Conservation (phyloP, 495 filamentous ascomycete species). For the Paragyromitra xinjiangensis region DNA sequence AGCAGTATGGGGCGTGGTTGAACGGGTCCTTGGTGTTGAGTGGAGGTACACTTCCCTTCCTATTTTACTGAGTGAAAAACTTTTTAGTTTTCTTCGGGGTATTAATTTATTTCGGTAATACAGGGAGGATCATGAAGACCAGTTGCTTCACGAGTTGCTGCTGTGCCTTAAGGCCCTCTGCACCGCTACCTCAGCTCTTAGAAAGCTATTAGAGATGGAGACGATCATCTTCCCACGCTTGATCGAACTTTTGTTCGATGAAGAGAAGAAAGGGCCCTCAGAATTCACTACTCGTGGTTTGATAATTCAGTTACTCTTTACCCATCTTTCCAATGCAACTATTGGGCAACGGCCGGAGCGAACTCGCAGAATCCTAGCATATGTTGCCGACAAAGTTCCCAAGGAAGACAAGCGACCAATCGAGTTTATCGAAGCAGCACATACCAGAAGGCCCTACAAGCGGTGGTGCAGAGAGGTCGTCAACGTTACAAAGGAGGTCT, state of each 20-base stretch:
- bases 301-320: conserved; percentile 85
- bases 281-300: conserved; percentile 93
- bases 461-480: conserved; percentile 93
- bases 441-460: conserved; percentile 84
- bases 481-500: conserved; percentile 95
- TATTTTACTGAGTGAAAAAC: neutral
- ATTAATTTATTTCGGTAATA: conserved; percentile 48
- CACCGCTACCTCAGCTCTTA: conserved; percentile 84
- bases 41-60: conserved; percentile 76
- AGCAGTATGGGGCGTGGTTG: conserved; percentile 83
- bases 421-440: conserved; percentile 87
- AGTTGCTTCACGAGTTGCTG: conserved; percentile 86
- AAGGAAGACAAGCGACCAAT: conserved; percentile 77
- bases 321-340: conserved; percentile 65
- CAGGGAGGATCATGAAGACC: conserved; percentile 96
- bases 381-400: conserved; percentile 81
- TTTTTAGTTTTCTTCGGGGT: neutral
- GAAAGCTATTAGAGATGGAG: conserved; percentile 82
- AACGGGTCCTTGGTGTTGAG: conserved; percentile 91
- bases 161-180: conserved; percentile 94
- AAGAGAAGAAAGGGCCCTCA: conserved; percentile 94
- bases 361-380: conserved; percentile 74
- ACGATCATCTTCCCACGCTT: conserved; percentile 84
- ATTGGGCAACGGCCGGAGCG: conserved; percentile 46
- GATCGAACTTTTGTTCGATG: conserved; percentile 88